Percentiles rank a stretch among this genome's conserved stretches.
phyloP scores from a whole-genome alignment of 495 filamentous ascomycete species.

The Tuber melanosporum region DNA sequence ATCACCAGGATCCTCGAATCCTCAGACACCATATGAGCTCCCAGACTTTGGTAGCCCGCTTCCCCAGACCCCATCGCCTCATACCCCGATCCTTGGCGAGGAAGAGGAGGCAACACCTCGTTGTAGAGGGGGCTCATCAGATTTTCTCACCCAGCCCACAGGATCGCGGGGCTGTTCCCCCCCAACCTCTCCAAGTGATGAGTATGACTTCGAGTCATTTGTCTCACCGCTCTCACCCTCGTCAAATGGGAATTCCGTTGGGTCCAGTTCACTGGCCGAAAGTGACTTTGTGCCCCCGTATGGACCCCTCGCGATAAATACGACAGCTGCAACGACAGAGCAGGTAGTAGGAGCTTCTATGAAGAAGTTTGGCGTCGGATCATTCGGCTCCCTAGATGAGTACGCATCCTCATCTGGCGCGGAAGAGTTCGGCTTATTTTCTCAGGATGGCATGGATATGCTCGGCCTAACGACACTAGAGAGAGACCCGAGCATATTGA shows the following conservation, averaged over 20 bases:
- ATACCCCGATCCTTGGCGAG: slow-evolving; percentile 25
- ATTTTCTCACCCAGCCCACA: slow-evolving; percentile 15
- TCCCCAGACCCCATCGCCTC: slow-evolving; percentile 31
- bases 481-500: slow-evolving; percentile 39
- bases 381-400: slow-evolving; percentile 28
- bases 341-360: slow-evolving; percentile 13
- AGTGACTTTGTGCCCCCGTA: slow-evolving; percentile 21
- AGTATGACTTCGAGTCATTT: slow-evolving; percentile 37
- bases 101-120: slow-evolving; percentile 32
- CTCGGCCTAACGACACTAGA: slow-evolving; percentile 40
- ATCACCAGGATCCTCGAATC: slow-evolving; percentile 34
- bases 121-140: slow-evolving; percentile 33
- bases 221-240: slow-evolving; percentile 23
- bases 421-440: slow-evolving; percentile 35
- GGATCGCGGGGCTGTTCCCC: slow-evolving; percentile 30
- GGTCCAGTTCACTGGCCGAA: slow-evolving; percentile 27
- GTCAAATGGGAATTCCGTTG: slow-evolving; percentile 28
- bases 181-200: slow-evolving; percentile 35
- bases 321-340: slow-evolving; percentile 11
- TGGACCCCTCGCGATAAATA: slow-evolving; percentile 3
- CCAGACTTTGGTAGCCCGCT: slow-evolving; percentile 31
- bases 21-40: slow-evolving; percentile 31
- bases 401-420: slow-evolving; percentile 25
- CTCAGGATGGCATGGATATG: slow-evolving; percentile 37
- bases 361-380: slow-evolving; percentile 20